Base-by-base conservation (phyloP, 805 yeast species). In the Yarrowia sp. region DNA sequence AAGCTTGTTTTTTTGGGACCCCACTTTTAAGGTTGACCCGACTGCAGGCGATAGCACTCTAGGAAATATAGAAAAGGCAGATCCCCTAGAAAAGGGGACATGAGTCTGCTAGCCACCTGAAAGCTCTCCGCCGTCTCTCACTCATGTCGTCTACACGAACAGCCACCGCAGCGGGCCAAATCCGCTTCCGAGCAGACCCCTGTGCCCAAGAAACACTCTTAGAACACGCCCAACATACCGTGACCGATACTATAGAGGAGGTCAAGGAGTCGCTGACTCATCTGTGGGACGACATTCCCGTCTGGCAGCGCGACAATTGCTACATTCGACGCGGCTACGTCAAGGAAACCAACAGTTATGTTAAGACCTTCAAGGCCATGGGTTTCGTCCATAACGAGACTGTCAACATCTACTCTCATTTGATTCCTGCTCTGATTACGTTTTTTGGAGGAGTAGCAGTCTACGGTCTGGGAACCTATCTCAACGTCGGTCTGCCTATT, bases 221-320 rank as follows among this genome's bases (percentile, higher is more conserved):
- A 2, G 63, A 58, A 14, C 63, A 58, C 19, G 63, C 32, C n/a
- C 21, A 28, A 4, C 63, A 58, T 30, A 54, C 46, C 36, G 61
- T 54, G 24, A 26, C 46, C n/a, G 61, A 54, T 17, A 38, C 46
- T 4, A 7, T 36, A 7, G 46, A 54, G 14, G 63, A 58, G 17
- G 51, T 58, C 30, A 58, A 58, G 40, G 63, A 58, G 30, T 14
- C 46, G 66, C 9, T 44, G 71, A 58, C 63, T 11, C 51, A 41
- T 36, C 66, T 67, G 36, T 87, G 80, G 77, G 81, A 84, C 66
- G 87, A 87, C 68, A 72, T 89, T 28, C 89, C 86, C 24, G 81
- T 76, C 16, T 88, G 95, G 95, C 92, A 87, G 71, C 79, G 82
- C 66, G 95, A 89, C 71, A 89, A 89, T 72, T 88, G 85, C 68